Percentiles rank a stretch among this genome's conserved stretches.
These are phyloP conservation scores for Phytophthora cryptogea DNA, from an alignment of 352 stramenopile species.

Conservation along the genomic window DNA sequence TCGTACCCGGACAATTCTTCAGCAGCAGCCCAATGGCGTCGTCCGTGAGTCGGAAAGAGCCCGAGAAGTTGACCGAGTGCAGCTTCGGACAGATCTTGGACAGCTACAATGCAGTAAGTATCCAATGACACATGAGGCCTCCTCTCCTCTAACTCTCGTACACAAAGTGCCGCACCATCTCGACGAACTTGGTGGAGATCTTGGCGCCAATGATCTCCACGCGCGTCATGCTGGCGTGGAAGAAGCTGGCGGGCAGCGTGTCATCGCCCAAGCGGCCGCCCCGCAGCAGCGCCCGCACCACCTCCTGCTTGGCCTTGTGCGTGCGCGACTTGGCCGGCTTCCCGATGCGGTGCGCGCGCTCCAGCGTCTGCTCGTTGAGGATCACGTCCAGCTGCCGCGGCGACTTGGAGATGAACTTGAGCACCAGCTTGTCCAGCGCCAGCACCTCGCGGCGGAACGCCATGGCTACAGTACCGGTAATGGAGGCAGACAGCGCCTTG, in stretches of 20 bases:
- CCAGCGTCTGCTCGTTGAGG: slow-evolving; percentile 73
- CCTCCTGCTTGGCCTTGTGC: slow-evolving; percentile 88
- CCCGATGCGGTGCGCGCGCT: slow-evolving; percentile 68
- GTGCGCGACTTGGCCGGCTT: slow-evolving; percentile 79
- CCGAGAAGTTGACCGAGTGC: slow-evolving; percentile 85
- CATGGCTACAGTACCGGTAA: too few species aligned
- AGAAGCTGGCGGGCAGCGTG: slow-evolving; percentile 82
- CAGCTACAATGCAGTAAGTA: slow-evolving; percentile 40
- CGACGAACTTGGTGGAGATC: slow-evolving; percentile 78
- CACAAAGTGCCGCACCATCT: slow-evolving; percentile 43
- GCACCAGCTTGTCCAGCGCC: slow-evolving; percentile 83
- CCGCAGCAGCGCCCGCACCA: slow-evolving; percentile 77
- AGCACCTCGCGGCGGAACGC: slow-evolving; percentile 87
- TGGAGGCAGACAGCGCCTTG: too few species aligned
- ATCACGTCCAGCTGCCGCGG: slow-evolving; percentile 62
- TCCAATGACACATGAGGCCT: slow-evolving; percentile 4
- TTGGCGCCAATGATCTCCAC: slow-evolving; percentile 87
- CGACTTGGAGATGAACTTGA: slow-evolving; percentile 91
- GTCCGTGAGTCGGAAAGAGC: slow-evolving; percentile 89
- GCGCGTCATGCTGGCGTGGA: slow-evolving; percentile 85
- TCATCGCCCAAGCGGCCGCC: slow-evolving; percentile 81
- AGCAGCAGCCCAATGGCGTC: slow-evolving; percentile 81
- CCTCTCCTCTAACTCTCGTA: background rate
- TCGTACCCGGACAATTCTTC: slow-evolving; percentile 75
- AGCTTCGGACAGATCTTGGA: slow-evolving; percentile 83